Conservation (phyloP, 352 stramenopile species). For the Globisporangium mamillatum region DNA sequence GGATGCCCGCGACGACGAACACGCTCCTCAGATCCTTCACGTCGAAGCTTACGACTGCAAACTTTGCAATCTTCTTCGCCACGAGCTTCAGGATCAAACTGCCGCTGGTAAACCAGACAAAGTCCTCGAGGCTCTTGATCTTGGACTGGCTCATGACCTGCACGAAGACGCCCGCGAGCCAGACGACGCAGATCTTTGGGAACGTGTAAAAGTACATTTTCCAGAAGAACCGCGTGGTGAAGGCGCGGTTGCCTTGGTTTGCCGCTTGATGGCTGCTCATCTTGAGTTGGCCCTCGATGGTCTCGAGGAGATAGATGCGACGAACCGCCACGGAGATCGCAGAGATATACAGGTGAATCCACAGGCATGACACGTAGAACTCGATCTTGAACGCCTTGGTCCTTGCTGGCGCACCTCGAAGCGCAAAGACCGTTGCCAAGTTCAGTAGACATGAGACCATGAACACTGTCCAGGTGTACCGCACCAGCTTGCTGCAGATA, state of each 20-base stretch:
- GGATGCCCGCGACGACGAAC: conserved; percentile 12
- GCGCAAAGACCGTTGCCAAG: background rate
- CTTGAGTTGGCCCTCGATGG: background rate
- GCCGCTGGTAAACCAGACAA: background rate
- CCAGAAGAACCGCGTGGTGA: background rate
- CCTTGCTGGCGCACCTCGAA: background rate
- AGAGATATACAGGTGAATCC: background rate
- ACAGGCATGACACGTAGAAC: background rate
- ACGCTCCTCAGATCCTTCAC: conserved; percentile 14
- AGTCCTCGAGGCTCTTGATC: too few species aligned
- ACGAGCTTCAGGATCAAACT: conserved; percentile 8
- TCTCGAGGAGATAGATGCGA: background rate
- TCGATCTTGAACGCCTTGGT: background rate
- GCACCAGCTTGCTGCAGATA: background rate
- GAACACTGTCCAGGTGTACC: background rate
- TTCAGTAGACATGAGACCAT: background rate
- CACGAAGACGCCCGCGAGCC: too few species aligned
- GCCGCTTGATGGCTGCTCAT: background rate
- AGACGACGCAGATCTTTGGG: background rate
- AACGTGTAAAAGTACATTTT: too few species aligned
- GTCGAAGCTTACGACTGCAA: conserved; percentile 3
- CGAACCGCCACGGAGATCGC: background rate
- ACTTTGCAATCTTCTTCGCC: conserved; percentile 9
- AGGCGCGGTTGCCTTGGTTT: background rate
- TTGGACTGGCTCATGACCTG: too few species aligned